A percentile compares a stretch with the other conserved stretches of the same genome.
These are phyloP conservation scores for Lactarius quietus DNA, from an alignment of 768 basidiomycete genomes.

Conservation along the genomic window DNA sequence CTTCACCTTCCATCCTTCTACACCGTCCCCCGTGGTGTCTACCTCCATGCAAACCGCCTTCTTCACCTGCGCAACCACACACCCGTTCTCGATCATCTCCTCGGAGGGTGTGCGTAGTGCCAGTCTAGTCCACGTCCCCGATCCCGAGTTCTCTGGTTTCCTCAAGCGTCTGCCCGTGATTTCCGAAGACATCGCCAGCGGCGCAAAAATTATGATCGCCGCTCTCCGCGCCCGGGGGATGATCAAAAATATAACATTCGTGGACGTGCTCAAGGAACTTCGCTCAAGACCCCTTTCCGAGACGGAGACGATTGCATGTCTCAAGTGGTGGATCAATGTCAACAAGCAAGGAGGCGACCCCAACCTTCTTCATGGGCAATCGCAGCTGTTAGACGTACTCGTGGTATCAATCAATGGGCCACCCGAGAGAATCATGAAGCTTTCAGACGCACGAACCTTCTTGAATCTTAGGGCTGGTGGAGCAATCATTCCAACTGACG, in stretches of 20 bases:
- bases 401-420: slow-evolving; percentile 47
- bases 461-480: slow-evolving; percentile 59
- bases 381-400: slow-evolving; percentile 66
- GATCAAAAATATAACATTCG: slow-evolving; percentile 71
- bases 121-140: slow-evolving; percentile 67
- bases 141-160: slow-evolving; percentile 67
- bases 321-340: slow-evolving; percentile 78
- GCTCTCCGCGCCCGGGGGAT: slow-evolving; percentile 58
- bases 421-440: slow-evolving; percentile 57
- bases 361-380: slow-evolving; percentile 46
- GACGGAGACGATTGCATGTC: slow-evolving; percentile 72
- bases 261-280: slow-evolving; percentile 80
- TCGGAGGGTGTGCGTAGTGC: slow-evolving; percentile 67
- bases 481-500: slow-evolving; percentile 60
- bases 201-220: slow-evolving; percentile 56
- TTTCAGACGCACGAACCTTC: slow-evolving; percentile 68
- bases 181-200: slow-evolving; percentile 53
- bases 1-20: slow-evolving; percentile 86
- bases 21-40: slow-evolving; percentile 80
- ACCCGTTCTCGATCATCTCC: slow-evolving; percentile 67
- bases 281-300: slow-evolving; percentile 63
- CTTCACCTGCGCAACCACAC: slow-evolving; percentile 55
- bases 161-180: slow-evolving; percentile 74
- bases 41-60: slow-evolving; percentile 69
- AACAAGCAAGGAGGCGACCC: slow-evolving; percentile 37